These are phyloP conservation scores for Phytophthora ohioensis DNA, from an alignment of 352 stramenopile species.

Conservation along the genomic window DNA sequence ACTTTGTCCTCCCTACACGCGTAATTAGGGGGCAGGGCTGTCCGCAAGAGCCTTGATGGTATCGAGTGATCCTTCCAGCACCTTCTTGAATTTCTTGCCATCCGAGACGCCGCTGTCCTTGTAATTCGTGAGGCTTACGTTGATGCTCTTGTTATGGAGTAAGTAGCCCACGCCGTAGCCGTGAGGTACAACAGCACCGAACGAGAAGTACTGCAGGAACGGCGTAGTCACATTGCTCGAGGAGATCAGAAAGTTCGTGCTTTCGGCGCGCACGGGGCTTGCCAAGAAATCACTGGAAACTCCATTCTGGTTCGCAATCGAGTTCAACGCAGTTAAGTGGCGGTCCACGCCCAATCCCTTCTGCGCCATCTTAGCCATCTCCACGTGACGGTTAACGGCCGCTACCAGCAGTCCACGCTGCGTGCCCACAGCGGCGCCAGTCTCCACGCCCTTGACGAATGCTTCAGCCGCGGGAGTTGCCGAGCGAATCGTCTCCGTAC, in stretches of 20 bases:
- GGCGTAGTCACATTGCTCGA: slow-evolving; percentile 93
- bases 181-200: slow-evolving; percentile 87
- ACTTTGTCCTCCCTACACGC: slow-evolving; percentile 8
- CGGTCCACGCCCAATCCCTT: slow-evolving; percentile 89
- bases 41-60: slow-evolving; percentile 84
- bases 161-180: slow-evolving; percentile 93
- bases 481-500: slow-evolving; percentile 93
- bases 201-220: slow-evolving; percentile 92
- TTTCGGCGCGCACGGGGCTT: slow-evolving; percentile 79
- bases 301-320: slow-evolving; percentile 67
- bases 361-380: slow-evolving; percentile 91
- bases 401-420: slow-evolving; percentile 75
- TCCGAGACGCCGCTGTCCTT: slow-evolving; percentile 81
- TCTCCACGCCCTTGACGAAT: slow-evolving; percentile 74
- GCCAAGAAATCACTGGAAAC: slow-evolving; percentile 82
- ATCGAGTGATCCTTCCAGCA: slow-evolving; percentile 70
- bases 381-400: slow-evolving; percentile 86
- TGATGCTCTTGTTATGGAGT: slow-evolving; percentile 84
- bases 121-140: slow-evolving; percentile 89
- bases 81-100: slow-evolving; percentile 72
- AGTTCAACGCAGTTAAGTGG: slow-evolving; percentile 85
- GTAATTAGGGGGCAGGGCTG: slow-evolving; percentile 47
- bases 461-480: slow-evolving; percentile 74
- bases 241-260: slow-evolving; percentile 90
- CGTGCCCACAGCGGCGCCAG: slow-evolving; percentile 44